These are phyloP conservation scores for Fusarium sp. DNA, from an alignment of 2,329 filamentous ascomycete genomes.

Conservation along the genomic window DNA sequence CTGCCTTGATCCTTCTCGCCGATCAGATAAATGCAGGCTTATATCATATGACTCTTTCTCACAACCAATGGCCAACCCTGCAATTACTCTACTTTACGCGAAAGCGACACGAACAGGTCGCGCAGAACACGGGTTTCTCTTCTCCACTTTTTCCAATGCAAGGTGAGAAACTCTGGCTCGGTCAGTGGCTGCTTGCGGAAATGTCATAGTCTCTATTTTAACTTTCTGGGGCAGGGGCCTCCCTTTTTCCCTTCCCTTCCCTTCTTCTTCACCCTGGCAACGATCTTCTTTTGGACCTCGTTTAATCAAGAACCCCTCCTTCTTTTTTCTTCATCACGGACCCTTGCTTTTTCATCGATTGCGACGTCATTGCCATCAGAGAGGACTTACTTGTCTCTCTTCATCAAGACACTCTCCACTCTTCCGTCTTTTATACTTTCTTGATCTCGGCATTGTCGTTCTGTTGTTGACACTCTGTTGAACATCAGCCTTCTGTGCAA, in stretches of 20 bases:
- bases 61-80: conserved; percentile 7
- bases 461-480: background rate
- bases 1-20: conserved; percentile 22
- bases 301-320: conserved; percentile 23
- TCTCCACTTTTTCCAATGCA: background rate
- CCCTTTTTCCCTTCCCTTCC: background rate
- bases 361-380: conserved; percentile 31
- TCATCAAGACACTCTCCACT: conserved; percentile 34
- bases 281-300: conserved; percentile 10
- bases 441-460: background rate
- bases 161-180: conserved; percentile 20
- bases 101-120: conserved; percentile 44
- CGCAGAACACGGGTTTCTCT: conserved; percentile 19
- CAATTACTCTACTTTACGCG: conserved; percentile 46
- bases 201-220: conserved; percentile 12
- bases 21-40: conserved; percentile 19
- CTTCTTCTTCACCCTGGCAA: conserved; percentile 32
- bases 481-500: conserved; percentile 2
- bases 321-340: conserved; percentile 25
- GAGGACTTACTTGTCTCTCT: conserved; percentile 4
- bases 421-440: conserved; percentile 6
- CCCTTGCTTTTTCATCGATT: conserved; percentile 24
- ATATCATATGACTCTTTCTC: conserved; percentile 32
- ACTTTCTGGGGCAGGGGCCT: conserved; percentile 9
- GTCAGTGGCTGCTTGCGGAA: conserved; percentile 20